Base-by-base conservation (phyloP, 805 yeast genomes). In the Saccharomycodes ludwigii region DNA sequence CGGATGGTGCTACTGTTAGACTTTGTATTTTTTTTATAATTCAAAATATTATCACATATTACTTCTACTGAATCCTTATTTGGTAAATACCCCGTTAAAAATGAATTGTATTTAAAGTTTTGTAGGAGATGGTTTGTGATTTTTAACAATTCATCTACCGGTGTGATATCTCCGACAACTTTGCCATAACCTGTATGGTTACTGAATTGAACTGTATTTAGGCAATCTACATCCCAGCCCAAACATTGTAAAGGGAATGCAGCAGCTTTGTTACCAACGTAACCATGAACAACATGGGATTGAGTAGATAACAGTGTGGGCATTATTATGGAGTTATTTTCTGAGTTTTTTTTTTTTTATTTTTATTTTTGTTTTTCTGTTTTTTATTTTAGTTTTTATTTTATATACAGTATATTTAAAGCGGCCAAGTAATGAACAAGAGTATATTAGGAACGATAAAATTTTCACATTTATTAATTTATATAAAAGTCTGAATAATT, bases 241-340 rank as follows among this genome's bases (percentile, higher is more conserved):
- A 61, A 56, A 32, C 61, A 63, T 42, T 76, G 82, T 6, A 76
- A 49, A 0, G 82, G 81, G 44, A 76, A 76, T 0, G 76, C 66
- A 2, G 75, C 67, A 0, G 80, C 78, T 41, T 72, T 68, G 41
- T 75, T 74, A 0, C 84, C 84, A 21, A 76, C 84, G 40, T 74
- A 76, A 2, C 84, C 84, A 48, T 76, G 83, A 6, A 67, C 76
- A 10, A 76, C 83, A 48, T 76, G 83, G 5, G 82, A 75, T 52
- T 73, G 81, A 3, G 74, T 61, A 1, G 77, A 32, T 8, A 32
- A 15, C 8, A 32, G n/a, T n/a, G n/a, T n/a, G n/a, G n/a, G n/a
- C n/a, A n/a, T n/a, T n/a, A n/a, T n/a, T n/a, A n/a, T n/a, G n/a
- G n/a, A n/a, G n/a, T n/a, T n/a, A n/a, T n/a, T n/a, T n/a, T n/a